Conservation (phyloP, 352 stramenopile genomes). For the Blastocystis sp. region DNA sequence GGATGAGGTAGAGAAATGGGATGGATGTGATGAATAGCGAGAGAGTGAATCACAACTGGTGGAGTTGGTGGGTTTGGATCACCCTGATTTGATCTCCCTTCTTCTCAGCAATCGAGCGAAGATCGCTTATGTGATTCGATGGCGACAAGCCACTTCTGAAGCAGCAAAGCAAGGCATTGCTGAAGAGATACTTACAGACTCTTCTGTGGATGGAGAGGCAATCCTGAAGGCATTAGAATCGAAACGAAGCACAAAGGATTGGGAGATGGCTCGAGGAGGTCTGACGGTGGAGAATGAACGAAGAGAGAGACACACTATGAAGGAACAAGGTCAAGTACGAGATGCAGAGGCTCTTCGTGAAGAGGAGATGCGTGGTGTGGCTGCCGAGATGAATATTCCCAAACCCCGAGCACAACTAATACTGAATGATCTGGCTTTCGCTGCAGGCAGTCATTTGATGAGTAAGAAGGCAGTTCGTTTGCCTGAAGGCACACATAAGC, state of each 20-base stretch:
- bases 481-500: constrained; percentile 90
- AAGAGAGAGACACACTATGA: not conserved
- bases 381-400: not conserved
- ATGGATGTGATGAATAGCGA: constrained; percentile 71
- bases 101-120: constrained; percentile 90
- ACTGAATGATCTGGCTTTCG: constrained; percentile 88
- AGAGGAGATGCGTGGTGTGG: not conserved
- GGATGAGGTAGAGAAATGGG: constrained; percentile 24
- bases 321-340: not conserved
- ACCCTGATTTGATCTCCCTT: constrained; percentile 97
- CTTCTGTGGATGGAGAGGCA: constrained; percentile 73
- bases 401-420: constrained; percentile 84
- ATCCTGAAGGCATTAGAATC: constrained; percentile 84
- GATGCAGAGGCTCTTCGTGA: not conserved
- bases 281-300: constrained; percentile 19
- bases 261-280: not conserved
- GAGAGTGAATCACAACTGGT: constrained; percentile 94
- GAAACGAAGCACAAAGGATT: constrained; percentile 6
- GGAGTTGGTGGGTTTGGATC: constrained; percentile 93
- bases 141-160: constrained; percentile 92
- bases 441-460: constrained; percentile 88
- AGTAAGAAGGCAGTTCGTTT: constrained; percentile 94
- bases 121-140: constrained; percentile 91
- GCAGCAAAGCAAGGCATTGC: constrained; percentile 84
- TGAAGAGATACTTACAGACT: constrained; percentile 77